Evolutionary conservation across 176 grass and related monocot genomes (phyloP), one percentile per base, ranked within the genome.

Genomic region (Aechmea fasciata): DNA sequence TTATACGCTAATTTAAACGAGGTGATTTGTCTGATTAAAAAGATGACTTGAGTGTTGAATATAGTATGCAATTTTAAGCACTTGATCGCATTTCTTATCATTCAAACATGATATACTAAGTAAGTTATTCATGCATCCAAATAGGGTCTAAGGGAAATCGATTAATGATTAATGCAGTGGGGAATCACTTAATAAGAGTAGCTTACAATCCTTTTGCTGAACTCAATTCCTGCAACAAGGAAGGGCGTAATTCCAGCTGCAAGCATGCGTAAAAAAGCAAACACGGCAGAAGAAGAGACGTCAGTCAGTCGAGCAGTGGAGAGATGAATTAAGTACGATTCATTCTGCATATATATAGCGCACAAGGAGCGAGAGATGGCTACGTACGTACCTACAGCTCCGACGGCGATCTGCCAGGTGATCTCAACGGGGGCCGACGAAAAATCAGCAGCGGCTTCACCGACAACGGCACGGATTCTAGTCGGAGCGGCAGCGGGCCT

Each of bases 401-500:
- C 93, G 47, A 97, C 84, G 73, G 77, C 82, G 24, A 97, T 92
- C 86, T 97, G 93, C 89, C 93, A 97, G 68, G 86, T 92, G 77
- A 97, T 47, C 75, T 90, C 69, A 22, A 80, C 73, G 13, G 86
- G 71, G 48, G 84, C 76, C 25, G 85, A 53, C 15, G 88, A 85
- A 48, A 73, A 69, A 13, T 50, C 49, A 41, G 79, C 79, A 9
- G 63, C 52, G 24, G 64, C 71, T 28, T 72, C 78, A 9, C 77
- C 80, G 17, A 85, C 78, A 6, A 87, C 64, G 33, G 77, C 89
- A 13, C 19, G 52, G 3, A 68, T 69, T 47, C 15, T 80, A 1
- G 26, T 61, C 24, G 55, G 63, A 29, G 28, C 51, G 68, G 19
- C 57, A 63, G 73, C 70, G 14, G n/a, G 14, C 13, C 13, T 1